Percentiles rank a stretch among this genome's conserved stretches.
These are phyloP conservation scores for Malassezia psittaci DNA, from an alignment of 1,284 basidiomycete species.

Conservation along the genomic window DNA sequence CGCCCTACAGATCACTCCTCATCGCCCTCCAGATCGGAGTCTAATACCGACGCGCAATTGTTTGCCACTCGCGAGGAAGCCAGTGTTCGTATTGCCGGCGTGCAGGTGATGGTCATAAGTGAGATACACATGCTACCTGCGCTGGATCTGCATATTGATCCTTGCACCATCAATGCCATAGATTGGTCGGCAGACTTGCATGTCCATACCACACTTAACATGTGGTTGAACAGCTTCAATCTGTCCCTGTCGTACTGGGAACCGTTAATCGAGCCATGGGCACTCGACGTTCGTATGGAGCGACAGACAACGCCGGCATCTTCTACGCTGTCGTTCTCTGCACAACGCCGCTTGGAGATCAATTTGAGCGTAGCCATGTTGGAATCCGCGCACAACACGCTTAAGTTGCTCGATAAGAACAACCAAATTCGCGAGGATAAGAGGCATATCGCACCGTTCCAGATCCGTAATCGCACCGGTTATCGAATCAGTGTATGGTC, in stretches of 20 bases:
- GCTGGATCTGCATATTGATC: constrained; percentile 74
- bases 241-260: constrained; percentile 97
- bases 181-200: constrained; percentile 89
- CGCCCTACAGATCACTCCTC: neutral
- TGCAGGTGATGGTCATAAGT: constrained; percentile 85
- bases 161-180: constrained; percentile 70
- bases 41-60: constrained; percentile 23
- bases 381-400: constrained; percentile 67
- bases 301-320: constrained; percentile 50
- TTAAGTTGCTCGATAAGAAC: constrained; percentile 64
- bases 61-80: constrained; percentile 42
- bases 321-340: constrained; percentile 60
- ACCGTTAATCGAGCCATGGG: constrained; percentile 97
- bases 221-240: constrained; percentile 94
- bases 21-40: neutral
- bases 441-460: constrained; percentile 80
- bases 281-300: constrained; percentile 57
- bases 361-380: constrained; percentile 76
- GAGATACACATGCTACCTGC: constrained; percentile 91
- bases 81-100: constrained; percentile 53
- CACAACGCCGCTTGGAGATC: constrained; percentile 75
- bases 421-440: constrained; percentile 22
- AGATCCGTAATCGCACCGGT: constrained; percentile 82
- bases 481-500: constrained; percentile 51
- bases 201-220: constrained; percentile 47